phyloP scores from a whole-genome alignment of 257 asterid genomes.

The Nicotiana noctiflora region DNA sequence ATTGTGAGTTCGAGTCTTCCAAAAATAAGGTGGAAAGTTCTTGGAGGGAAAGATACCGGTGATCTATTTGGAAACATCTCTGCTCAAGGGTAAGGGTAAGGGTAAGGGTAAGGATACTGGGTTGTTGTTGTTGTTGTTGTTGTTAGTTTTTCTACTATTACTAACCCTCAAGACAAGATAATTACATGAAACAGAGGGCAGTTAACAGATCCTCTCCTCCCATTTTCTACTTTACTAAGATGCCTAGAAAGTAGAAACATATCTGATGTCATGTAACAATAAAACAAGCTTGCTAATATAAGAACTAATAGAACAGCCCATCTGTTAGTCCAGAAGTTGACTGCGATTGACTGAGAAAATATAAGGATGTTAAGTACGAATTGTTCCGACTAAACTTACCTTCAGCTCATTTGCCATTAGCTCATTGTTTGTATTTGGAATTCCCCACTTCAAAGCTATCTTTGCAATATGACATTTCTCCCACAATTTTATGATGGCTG shows the following conservation, averaged over 20 bases:
- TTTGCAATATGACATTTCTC: slow-evolving; percentile 92
- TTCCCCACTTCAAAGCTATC: slow-evolving; percentile 89
- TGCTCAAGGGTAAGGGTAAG: no score
- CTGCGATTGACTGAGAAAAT: neutral
- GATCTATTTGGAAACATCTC: no score
- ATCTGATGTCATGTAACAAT: neutral
- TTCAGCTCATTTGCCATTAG: slow-evolving; percentile 91
- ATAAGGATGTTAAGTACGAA: neutral
- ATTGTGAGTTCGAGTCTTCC: no score
- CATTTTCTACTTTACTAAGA: neutral
- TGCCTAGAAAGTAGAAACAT: neutral
- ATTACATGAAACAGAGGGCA: neutral
- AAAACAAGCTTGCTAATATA: slow-evolving; percentile 2
- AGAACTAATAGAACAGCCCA: neutral
- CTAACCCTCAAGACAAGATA: neutral
- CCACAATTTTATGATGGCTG: slow-evolving; percentile 78
- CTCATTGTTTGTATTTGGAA: slow-evolving; percentile 77
- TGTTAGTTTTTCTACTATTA: neutral
- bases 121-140: no score
- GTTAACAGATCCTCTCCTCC: neutral
- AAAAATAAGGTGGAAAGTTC: no score
- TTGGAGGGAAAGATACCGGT: no score
- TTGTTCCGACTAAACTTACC: slow-evolving; percentile 38
- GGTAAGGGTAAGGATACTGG: no score
- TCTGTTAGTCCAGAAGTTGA: neutral